A percentile compares a stretch with the other conserved stretches of the same genome.
Conservation (phyloP, 2,329 filamentous ascomycete species). For the Aureobasidium sp. region DNA sequence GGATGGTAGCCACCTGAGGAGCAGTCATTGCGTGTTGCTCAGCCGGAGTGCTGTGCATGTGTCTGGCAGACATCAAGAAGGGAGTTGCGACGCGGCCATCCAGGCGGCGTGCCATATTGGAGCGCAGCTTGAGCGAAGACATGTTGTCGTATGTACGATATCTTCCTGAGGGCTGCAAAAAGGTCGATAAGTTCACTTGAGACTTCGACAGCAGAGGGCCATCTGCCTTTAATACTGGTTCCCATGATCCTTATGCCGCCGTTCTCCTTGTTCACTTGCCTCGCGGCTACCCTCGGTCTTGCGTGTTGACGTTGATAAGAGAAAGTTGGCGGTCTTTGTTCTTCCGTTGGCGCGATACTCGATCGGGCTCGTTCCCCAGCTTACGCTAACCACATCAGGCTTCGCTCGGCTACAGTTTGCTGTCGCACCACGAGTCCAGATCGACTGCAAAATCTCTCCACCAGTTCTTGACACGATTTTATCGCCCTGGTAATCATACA, state of each 20-base stretch:
- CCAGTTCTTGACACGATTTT: not conserved
- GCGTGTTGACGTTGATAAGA: constrained; percentile 10
- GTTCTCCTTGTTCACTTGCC: constrained; percentile 2
- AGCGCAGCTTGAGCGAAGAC: constrained; percentile 14
- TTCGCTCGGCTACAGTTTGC: not conserved
- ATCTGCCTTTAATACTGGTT: constrained; percentile 8
- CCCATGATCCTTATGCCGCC: not conserved
- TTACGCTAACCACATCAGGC: not conserved
- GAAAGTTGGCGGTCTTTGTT: constrained; percentile 5
- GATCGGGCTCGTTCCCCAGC: not conserved
- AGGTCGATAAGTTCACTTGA: constrained; percentile 10
- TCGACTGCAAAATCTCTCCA: not conserved
- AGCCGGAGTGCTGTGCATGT: constrained; percentile 7
- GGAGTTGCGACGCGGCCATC: constrained; percentile 11
- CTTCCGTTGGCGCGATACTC: not conserved
- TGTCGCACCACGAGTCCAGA: constrained; percentile 1
- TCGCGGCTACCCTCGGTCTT: constrained; percentile 10
- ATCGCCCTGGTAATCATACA: not conserved
- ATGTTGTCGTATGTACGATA: not conserved
- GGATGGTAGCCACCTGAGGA: not conserved
- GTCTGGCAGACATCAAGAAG: constrained; percentile 10
- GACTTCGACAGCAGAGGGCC: not conserved
- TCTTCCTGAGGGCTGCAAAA: not conserved
- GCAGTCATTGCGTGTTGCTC: constrained; percentile 11
- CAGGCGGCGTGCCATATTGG: constrained; percentile 10